Base-by-base conservation (phyloP, 2,329 filamentous ascomycete genomes). In the Tolypocladium pustulatum region DNA sequence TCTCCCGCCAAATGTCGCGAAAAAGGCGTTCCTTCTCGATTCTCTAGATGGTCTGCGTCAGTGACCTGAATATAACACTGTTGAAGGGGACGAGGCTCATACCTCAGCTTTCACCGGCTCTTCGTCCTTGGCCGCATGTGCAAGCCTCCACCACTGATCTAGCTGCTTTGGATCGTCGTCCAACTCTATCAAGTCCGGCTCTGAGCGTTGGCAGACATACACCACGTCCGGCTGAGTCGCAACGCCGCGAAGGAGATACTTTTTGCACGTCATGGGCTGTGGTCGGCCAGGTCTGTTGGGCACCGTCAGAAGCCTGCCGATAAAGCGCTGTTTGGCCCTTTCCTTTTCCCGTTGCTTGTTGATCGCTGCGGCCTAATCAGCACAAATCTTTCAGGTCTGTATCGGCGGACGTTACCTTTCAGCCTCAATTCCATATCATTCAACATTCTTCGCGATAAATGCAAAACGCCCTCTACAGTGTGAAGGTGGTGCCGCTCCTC, bases 81-180 rank as follows among this genome's bases (percentile, higher is more conserved):
- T n/a, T n/a, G 46, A 36, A n/a, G 6, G 5, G 53, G 4, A 22
- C 20, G 30, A 15, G 4, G n/a, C 10, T 34, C 72, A 56, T 73
- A 82, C 81, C 75, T 82, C 78, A 20, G 77, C 71, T 62, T 72
- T 76, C 34, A 79, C 71, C n/a, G 79, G 76, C 54, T 73, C 69
- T 7, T 71, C 64, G 13, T 74, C 73, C 20, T 69, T 65, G 15
- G 71, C 65, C 27, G 68, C 66, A 61, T 77, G 81, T 40, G 75
- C 71, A 53, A 84, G 69, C 62, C 76, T 76, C 81, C 81, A 84
- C 81, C 81, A 84, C 64, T 83, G 81, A 57, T 82, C 80, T 20
- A 61, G 62, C 4, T 66, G 60, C 27, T 64, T 62, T 3, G 70
- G 56, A 4, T 62, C 60, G 37, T 71, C 73, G 1, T 69, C 73